These are phyloP conservation scores for Logfia minima DNA, from an alignment of 129 eudicot species.

Conservation along the genomic window DNA sequence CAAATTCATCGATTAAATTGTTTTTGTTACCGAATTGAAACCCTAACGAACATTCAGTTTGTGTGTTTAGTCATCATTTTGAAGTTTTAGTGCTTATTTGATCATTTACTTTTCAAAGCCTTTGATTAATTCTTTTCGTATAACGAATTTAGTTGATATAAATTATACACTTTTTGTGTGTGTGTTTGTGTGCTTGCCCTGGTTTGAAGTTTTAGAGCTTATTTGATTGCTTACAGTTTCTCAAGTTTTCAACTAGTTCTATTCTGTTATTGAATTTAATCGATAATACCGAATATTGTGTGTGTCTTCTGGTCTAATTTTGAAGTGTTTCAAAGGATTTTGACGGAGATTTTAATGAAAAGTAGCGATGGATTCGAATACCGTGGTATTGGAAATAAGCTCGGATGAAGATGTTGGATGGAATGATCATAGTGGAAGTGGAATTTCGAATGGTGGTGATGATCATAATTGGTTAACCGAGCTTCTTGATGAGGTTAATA, in stretches of 20 bases:
- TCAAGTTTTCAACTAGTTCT: neutral
- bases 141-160: too few species aligned
- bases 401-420: conserved; percentile 65
- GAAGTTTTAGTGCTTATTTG: too few species aligned
- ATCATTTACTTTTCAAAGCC: too few species aligned
- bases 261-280: neutral
- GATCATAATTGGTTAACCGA: conserved; percentile 50
- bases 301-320: neutral
- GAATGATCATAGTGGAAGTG: conserved; percentile 38
- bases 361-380: conserved; percentile 44
- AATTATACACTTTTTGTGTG: too few species aligned
- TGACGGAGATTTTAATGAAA: conserved; percentile 20
- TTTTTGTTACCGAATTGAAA: neutral
- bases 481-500: conserved; percentile 47
- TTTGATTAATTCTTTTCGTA: neutral
- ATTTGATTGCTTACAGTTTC: neutral
- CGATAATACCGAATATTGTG: neutral
- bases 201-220: neutral
- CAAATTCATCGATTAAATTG: neutral
- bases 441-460: conserved; percentile 31
- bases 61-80: neutral
- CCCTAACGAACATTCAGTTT: neutral
- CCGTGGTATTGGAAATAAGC: conserved; percentile 49
- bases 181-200: neutral
- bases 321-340: neutral